Base-by-base conservation (phyloP, 306 rosid species). In the Crotalaria pallida region DNA sequence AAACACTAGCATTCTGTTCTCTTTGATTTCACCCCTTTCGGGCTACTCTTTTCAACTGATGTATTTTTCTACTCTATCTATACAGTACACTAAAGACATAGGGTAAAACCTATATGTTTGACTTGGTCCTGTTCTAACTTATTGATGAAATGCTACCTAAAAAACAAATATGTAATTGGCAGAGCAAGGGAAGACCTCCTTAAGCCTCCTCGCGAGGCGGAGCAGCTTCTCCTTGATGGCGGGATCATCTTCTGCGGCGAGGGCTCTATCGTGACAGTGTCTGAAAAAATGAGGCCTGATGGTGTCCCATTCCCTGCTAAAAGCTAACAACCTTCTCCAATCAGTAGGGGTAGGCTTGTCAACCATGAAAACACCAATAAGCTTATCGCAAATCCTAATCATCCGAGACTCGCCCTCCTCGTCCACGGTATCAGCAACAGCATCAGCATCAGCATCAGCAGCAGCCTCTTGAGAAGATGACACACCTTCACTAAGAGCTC, bases 321-420 rank as follows among this genome's bases (percentile, higher is more conserved):
- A 94, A 77, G 95, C 96, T 7, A 94, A 68, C 77, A 94, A 80
- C 48, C 84, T 85, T 73, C 96, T 87, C 98, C 97, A 94, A 59
- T 94, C 95, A 10, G 88, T 76, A 27, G 97, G 84, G 34, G 89
- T 83, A 29, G 97, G 89, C 79, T 90, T 94, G 75, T 94, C 99
- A 36, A 91, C 94, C 87, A 88, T 36, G 85, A 94, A 94, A 78
- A 94, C 91, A 17, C 80, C 97, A 79, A 91, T 94, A 13, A 94
- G 87, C 80, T 94, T 94, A 74, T 94, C 88, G 1, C 95, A 94
- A n/a, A 88, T 81, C 60, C 75, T 45, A 59, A 47, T 58, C 95
- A 87, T 91, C 67, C 68, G 63, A 12, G 34, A 73, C 18, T 84
- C 86, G 41, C 84, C 92, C 84, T 38, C 92, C 83, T 10, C n/a